Evolutionary conservation across 2,329 filamentous ascomycete species (phyloP).

Genomic region (Diatrype stigma): DNA sequence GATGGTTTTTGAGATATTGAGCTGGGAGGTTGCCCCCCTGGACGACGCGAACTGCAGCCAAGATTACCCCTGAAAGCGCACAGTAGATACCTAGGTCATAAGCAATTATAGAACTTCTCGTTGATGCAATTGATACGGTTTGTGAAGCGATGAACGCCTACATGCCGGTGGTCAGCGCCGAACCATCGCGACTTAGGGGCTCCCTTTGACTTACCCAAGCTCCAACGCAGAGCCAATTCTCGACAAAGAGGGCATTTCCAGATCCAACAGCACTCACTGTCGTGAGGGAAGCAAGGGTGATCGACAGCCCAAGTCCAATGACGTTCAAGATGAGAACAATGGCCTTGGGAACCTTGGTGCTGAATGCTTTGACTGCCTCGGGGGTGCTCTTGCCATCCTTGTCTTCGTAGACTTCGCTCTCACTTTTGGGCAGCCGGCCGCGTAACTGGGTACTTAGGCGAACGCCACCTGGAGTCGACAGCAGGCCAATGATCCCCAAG

Average conservation of each 20-base stretch:
- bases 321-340: conserved; percentile 50
- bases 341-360: conserved; percentile 53
- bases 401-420: conserved; percentile 32
- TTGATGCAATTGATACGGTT: conserved; percentile 43
- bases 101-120: conserved; percentile 46
- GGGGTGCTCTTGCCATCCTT: background rate
- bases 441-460: conserved; percentile 16
- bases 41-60: conserved; percentile 39
- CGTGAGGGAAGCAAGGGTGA: conserved; percentile 30
- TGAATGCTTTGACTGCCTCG: background rate
- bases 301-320: conserved; percentile 50
- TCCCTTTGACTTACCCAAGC: conserved; percentile 55
- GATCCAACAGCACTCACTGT: too few relatives aligned
- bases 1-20: conserved; percentile 28
- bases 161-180: conserved; percentile 6
- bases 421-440: conserved; percentile 15
- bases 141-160: conserved; percentile 52
- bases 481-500: conserved; percentile 18
- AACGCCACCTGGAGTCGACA: conserved; percentile 21
- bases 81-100: conserved; percentile 52
- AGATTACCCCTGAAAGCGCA: conserved; percentile 42
- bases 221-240: conserved; percentile 57
- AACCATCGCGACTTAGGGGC: conserved; percentile 11
- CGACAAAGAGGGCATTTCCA: conserved; percentile 35
- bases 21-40: conserved; percentile 39